Evolutionary conservation across 2,329 filamentous ascomycete genomes (phyloP).

Genomic region (Ilyonectria mors-panacis): DNA sequence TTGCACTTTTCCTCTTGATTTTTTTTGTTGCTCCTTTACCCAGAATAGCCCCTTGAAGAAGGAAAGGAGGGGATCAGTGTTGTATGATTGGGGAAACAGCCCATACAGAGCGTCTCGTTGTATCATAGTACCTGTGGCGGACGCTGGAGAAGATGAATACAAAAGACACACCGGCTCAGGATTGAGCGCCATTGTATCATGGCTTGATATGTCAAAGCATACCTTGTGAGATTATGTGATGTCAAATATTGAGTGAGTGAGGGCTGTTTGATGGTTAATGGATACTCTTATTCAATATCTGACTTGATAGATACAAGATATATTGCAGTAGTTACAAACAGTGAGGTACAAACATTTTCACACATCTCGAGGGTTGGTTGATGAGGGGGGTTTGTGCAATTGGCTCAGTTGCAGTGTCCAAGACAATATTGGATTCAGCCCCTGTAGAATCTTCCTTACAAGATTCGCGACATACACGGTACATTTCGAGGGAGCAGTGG

Average conservation of each 20-base stretch:
- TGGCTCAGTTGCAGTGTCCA: too few relatives aligned
- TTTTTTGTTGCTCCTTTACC: constrained; percentile 19
- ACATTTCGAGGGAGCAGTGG: not conserved
- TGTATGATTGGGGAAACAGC: constrained; percentile 40
- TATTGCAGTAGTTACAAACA: too few relatives aligned
- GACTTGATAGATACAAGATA: too few relatives aligned
- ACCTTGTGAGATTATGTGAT: not conserved
- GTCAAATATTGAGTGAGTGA: not conserved
- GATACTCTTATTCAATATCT: too few relatives aligned
- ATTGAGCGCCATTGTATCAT: constrained; percentile 27
- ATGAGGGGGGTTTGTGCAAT: too few relatives aligned
- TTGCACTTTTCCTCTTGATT: constrained; percentile 10
- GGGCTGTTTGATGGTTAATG: too few relatives aligned
- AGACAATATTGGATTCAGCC: too few relatives aligned
- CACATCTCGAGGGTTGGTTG: too few relatives aligned
- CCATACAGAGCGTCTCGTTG: constrained; percentile 25
- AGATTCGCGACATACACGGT: too few relatives aligned
- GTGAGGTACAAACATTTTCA: too few relatives aligned
- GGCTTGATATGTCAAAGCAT: not conserved
- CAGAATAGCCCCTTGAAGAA: constrained; percentile 16
- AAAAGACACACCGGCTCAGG: constrained; percentile 32
- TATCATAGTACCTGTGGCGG: constrained; percentile 36
- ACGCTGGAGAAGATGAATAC: constrained; percentile 25
- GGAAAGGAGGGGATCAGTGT: constrained; percentile 28
- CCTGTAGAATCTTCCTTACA: too few relatives aligned